phyloP scores from a whole-genome alignment of 371 early-diverging fungal species.

The Rhizopus stolonifer region DNA sequence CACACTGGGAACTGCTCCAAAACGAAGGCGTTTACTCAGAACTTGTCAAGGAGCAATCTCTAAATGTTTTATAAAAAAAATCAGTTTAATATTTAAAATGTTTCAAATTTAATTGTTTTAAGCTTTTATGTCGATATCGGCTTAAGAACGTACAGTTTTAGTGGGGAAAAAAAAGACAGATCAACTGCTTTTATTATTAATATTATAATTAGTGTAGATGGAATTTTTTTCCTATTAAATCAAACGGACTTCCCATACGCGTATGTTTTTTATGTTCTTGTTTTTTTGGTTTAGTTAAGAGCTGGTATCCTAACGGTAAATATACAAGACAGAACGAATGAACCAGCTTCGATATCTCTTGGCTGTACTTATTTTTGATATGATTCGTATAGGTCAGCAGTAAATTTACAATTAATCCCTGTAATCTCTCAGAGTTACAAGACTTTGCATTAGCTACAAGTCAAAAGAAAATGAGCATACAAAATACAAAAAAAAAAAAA shows the following conservation, averaged over 20 bases:
- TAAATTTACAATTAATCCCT: slow-evolving; percentile 16
- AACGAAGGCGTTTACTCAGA: slow-evolving; percentile 33
- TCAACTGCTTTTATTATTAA: too few relatives aligned
- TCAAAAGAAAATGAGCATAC: too few relatives aligned
- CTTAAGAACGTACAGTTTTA: too few relatives aligned
- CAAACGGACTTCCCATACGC: too few relatives aligned
- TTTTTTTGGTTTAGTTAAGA: background rate
- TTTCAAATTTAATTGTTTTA: too few relatives aligned
- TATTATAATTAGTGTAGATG: background rate
- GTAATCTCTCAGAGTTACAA: slow-evolving; percentile 13
- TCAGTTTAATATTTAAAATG: too few relatives aligned
- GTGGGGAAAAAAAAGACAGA: too few relatives aligned
- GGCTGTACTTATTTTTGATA: background rate
- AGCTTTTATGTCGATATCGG: too few relatives aligned
- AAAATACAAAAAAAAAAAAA: too few relatives aligned
- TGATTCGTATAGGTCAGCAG: slow-evolving; percentile 10
- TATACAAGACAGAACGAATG: slow-evolving; percentile 19
- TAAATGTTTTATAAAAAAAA: slow-evolving; percentile 1
- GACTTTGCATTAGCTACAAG: background rate
- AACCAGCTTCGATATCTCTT: slow-evolving; percentile 11
- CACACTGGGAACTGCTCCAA: slow-evolving; percentile 67
- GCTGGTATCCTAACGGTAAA: slow-evolving; percentile 15
- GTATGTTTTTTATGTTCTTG: too few relatives aligned
- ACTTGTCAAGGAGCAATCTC: slow-evolving; percentile 34
- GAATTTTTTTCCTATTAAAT: background rate